Evolutionary conservation across 495 filamentous ascomycete genomes (phyloP).

Genomic region (Durotheca rogersii): DNA sequence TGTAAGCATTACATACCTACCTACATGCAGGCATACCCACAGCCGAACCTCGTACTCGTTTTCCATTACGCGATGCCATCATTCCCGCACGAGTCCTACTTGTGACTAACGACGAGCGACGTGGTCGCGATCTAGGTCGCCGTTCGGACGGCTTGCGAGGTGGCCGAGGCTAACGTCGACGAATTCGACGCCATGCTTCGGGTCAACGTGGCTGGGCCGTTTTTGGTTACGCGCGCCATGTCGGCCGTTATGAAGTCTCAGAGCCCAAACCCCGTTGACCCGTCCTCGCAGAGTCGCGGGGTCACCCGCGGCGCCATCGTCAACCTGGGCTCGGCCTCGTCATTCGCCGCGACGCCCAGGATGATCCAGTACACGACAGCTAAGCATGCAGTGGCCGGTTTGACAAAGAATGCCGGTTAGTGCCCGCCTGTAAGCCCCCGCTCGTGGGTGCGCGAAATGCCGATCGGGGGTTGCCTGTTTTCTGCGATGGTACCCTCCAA

Average conservation of each 20-base stretch:
- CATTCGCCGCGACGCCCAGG: slow-evolving; percentile 26
- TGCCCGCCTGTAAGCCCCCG: background rate
- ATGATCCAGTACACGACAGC: slow-evolving; percentile 45
- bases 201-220: slow-evolving; percentile 11
- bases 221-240: slow-evolving; percentile 5
- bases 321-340: slow-evolving; percentile 48
- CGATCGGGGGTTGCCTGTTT: background rate
- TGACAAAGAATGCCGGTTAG: slow-evolving; percentile 48
- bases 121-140: background rate
- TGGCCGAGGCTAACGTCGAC: background rate
- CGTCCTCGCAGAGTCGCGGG: slow-evolving; percentile 4
- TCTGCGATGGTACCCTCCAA: no score
- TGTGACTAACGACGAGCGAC: background rate
- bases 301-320: slow-evolving; percentile 47
- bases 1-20: slow-evolving; percentile 6
- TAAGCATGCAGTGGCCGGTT: slow-evolving; percentile 52
- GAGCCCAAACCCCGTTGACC: background rate
- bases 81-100: background rate
- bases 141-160: background rate
- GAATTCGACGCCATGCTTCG: slow-evolving; percentile 9
- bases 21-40: no score
- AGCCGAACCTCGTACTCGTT: background rate
- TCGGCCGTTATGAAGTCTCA: slow-evolving; percentile 14
- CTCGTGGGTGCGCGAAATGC: background rate
- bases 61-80: background rate